phyloP scores from a whole-genome alignment of 805 yeast species.

The Kodamaea lidongshanica region DNA sequence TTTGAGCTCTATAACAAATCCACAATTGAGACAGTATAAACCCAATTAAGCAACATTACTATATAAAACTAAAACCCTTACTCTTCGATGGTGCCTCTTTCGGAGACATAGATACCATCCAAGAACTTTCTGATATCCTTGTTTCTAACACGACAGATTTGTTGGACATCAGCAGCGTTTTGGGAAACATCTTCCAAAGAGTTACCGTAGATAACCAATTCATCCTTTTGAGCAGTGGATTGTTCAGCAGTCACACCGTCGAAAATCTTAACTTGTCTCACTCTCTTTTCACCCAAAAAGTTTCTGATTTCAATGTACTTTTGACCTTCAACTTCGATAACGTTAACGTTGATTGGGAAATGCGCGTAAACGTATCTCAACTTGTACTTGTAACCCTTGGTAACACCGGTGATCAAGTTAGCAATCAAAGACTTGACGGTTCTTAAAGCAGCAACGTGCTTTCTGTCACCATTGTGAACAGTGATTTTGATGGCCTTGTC shows the following conservation, averaged over 20 bases:
- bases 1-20: constrained; percentile 36
- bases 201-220: constrained; percentile 88
- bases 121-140: constrained; percentile 99
- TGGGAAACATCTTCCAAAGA: constrained; percentile 96
- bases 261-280: constrained; percentile 77
- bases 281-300: constrained; percentile 99
- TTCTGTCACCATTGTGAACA: constrained; percentile 98
- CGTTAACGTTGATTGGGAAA: constrained; percentile 99
- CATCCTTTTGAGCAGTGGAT: constrained; percentile 88
- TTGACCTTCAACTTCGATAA: constrained; percentile 69
- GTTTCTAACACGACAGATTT: constrained; percentile 97
- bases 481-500: constrained; percentile 74
- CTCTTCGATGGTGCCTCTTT: constrained; percentile 81
- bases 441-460: constrained; percentile 99
- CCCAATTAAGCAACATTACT: constrained; percentile 22
- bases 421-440: constrained; percentile 93
- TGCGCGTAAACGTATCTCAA: constrained; percentile 99
- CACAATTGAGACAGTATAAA: constrained; percentile 16
- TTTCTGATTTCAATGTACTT: constrained; percentile 93
- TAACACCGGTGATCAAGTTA: constrained; percentile 97
- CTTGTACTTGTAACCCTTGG: constrained; percentile 98
- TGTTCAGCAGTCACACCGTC: constrained; percentile 86
- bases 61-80: constrained; percentile 35
- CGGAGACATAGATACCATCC: constrained; percentile 99
- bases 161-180: constrained; percentile 97